Evolutionary conservation across 2,329 filamentous ascomycete species (phyloP).

Genomic region (Fusarium pseudonygamai): DNA sequence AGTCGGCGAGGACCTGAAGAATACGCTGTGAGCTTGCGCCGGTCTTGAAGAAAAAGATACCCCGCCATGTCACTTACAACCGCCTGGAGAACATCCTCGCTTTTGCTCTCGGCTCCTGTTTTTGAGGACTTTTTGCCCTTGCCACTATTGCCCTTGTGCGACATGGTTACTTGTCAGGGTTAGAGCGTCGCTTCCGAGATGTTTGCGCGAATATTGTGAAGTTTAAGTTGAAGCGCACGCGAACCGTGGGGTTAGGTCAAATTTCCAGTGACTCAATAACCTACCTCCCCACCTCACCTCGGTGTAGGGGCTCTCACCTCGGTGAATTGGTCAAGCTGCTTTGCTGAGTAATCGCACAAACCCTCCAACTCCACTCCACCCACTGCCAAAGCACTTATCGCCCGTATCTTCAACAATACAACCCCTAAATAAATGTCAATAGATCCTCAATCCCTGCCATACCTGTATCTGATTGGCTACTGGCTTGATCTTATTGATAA

Average conservation of each 20-base stretch:
- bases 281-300: conserved; percentile 37
- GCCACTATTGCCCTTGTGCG: conserved; percentile 55
- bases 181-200: conserved; percentile 23
- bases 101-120: conserved; percentile 61
- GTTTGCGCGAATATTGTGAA: conserved; percentile 23
- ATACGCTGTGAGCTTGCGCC: conserved; percentile 32
- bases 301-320: conserved; percentile 34
- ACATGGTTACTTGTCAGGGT: conserved; percentile 49
- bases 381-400: background rate
- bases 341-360: conserved; percentile 22
- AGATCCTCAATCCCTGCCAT: no score
- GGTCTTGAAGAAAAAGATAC: conserved; percentile 27
- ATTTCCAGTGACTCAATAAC: conserved; percentile 46
- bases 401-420: background rate
- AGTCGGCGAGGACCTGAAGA: conserved; percentile 84
- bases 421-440: no score
- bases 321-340: background rate
- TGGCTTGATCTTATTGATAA: no score
- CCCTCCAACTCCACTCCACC: background rate
- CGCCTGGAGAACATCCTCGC: conserved; percentile 67
- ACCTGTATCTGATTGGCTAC: no score
- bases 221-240: conserved; percentile 15
- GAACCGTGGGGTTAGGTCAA: conserved; percentile 34
- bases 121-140: conserved; percentile 66
- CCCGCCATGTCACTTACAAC: conserved; percentile 57